Evolutionary conservation across 2,329 filamentous ascomycete species (phyloP), one percentile per base, ranked within the genome.

Genomic region (Emergomyces orientalis): DNA sequence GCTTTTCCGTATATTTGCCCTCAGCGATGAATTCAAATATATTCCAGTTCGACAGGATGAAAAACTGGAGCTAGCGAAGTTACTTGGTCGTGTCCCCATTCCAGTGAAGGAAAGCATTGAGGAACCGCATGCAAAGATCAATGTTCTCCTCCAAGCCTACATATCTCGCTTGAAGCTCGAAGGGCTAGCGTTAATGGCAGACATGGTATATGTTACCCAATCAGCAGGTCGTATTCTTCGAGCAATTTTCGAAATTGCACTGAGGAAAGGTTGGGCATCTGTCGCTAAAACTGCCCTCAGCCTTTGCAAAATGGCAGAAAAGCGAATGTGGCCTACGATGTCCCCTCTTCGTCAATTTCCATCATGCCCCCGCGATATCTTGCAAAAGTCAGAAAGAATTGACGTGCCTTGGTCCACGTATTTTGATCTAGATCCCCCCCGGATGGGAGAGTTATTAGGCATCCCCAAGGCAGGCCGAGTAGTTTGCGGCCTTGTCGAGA

Each of bases 241-340:
- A 63, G 94, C 94, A 0, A 88, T 99, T 59, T 99, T 97, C 68
- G 95, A 99, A 77, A 97, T 99, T 62, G 88, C 90, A n/a, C 78
- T 99, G 67, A 96, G 93, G 78, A 97, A 97, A 76, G 93, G 93
- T 41, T 99, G 93, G 93, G 86, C 94, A 0, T 88, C 87, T 19
- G 94, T 97, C 3, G 90, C 94, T 9, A 96, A 94, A 78, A 91
- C 89, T 65, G 92, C 94, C 0, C 81, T 99, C 51, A 90, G 96
- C 70, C 83, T 99, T 61, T 99, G 95, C 79, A 99, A 99, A 79
- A 97, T 96, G 91, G 94, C 93, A 0, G 94, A 99, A 80, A 96
- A 96, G 81, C 85, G 95, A 59, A 99, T 99, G 95, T 99, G 94
- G 94, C 92, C 93, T 17, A 97, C 93, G 6, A 99, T 97, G 94